Percentiles rank a stretch among this genome's conserved stretches.
Conservation (phyloP, 345 rosid species). For the Gynandropsis gynandra region DNA sequence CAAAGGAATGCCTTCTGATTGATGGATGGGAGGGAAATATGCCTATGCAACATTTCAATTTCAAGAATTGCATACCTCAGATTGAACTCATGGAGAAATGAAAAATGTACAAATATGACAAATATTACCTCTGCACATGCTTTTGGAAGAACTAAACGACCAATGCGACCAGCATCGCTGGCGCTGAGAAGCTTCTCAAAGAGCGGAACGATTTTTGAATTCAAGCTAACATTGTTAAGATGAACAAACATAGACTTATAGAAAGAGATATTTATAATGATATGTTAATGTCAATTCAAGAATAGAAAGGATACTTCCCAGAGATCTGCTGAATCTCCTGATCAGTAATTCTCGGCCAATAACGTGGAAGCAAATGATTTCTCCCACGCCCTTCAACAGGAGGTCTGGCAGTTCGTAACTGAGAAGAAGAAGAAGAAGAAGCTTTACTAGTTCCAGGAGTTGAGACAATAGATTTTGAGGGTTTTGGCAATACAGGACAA, state of each 20-base stretch:
- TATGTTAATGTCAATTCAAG: not conserved
- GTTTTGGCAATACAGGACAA: constrained; percentile 54
- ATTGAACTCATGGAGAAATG: not conserved
- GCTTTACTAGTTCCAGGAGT: constrained; percentile 47
- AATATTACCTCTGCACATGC: constrained; percentile 84
- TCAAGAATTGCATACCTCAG: constrained; percentile 14
- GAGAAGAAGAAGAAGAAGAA: no score
- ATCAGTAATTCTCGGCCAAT: constrained; percentile 92
- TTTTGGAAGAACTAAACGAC: constrained; percentile 91
- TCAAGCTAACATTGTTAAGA: constrained; percentile 42
- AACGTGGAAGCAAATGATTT: constrained; percentile 86
- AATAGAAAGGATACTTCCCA: constrained; percentile 78
- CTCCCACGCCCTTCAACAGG: constrained; percentile 84
- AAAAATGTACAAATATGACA: constrained; percentile 3
- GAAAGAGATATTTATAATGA: not conserved
- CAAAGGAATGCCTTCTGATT: constrained; percentile 85
- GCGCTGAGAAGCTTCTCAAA: constrained; percentile 96
- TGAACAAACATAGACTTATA: constrained; percentile 16
- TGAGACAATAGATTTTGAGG: constrained; percentile 34
- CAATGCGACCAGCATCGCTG: constrained; percentile 97
- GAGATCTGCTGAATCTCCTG: constrained; percentile 84
- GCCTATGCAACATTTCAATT: constrained; percentile 47
- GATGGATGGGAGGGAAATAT: constrained; percentile 83
- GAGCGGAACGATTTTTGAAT: constrained; percentile 70
- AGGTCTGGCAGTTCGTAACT: constrained; percentile 63